Conservation (phyloP, 805 yeast species). For the Ogataea corticis region DNA sequence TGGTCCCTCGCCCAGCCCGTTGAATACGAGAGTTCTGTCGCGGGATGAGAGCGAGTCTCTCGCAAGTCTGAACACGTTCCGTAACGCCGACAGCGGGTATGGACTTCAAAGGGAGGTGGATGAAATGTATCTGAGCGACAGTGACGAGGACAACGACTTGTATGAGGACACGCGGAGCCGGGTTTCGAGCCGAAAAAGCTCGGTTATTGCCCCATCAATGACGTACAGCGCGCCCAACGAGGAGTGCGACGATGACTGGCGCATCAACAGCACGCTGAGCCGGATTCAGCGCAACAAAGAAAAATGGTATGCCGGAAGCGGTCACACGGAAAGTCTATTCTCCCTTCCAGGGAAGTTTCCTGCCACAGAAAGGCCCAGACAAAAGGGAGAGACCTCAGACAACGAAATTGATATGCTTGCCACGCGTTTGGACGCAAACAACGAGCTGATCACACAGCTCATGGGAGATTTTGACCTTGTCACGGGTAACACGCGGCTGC, state of each 20-base stretch:
- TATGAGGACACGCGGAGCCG: conserved; percentile 22
- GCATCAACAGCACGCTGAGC: conserved; percentile 25
- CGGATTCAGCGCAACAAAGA: conserved; percentile 19
- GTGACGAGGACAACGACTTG: conserved; percentile 11
- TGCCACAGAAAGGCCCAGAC: background rate
- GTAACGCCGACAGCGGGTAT: conserved; percentile 20
- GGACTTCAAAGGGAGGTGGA: background rate
- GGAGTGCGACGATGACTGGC: conserved; percentile 16
- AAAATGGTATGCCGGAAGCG: conserved; percentile 14
- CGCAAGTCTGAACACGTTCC: conserved; percentile 14
- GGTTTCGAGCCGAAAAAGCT: conserved; percentile 20
- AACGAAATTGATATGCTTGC: conserved; percentile 2
- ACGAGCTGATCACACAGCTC: conserved; percentile 11
- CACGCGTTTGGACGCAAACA: conserved; percentile 15
- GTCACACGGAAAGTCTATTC: conserved; percentile 13
- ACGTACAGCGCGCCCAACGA: conserved; percentile 9
- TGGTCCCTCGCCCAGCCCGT: conserved; percentile 19
- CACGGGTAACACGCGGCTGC: conserved; percentile 15
- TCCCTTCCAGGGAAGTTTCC: conserved; percentile 23
- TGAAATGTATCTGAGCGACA: too few relatives aligned
- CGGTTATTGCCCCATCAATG: conserved; percentile 23
- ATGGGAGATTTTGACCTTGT: conserved; percentile 16
- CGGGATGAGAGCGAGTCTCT: conserved; percentile 10
- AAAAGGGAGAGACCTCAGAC: background rate
- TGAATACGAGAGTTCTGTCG: conserved; percentile 14